Evolutionary conservation across 306 rosid species (phyloP).

Genomic region (Cucumis cinereus): DNA sequence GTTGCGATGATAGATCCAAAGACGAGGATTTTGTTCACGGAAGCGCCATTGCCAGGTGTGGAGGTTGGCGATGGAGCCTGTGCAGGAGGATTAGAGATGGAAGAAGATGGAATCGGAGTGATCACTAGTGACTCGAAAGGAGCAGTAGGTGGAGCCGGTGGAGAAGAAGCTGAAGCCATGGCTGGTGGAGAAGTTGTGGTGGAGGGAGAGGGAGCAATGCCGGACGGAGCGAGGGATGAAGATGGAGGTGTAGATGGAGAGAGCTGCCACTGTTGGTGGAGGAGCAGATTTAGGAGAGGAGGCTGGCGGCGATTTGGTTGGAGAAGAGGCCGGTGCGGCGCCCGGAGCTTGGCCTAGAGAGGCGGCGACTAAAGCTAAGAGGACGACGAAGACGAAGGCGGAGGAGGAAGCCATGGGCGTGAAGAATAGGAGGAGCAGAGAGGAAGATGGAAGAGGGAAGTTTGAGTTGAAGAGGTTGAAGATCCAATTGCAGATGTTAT

Average conservation of each 20-base stretch:
- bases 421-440: neutral
- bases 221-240: slow-evolving; percentile 11
- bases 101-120: slow-evolving; percentile 11
- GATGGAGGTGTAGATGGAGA: slow-evolving; percentile 18
- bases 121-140: slow-evolving; percentile 14
- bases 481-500: no score
- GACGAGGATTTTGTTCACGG: slow-evolving; percentile 13
- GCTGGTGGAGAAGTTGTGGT: slow-evolving; percentile 9
- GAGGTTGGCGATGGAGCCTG: neutral
- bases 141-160: slow-evolving; percentile 14
- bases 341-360: slow-evolving; percentile 25
- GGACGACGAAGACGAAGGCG: slow-evolving; percentile 11
- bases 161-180: slow-evolving; percentile 16
- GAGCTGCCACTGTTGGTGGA: neutral
- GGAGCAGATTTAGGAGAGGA: slow-evolving; percentile 5
- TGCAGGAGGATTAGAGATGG: neutral
- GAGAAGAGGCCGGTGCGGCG: slow-evolving; percentile 24
- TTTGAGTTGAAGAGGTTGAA: neutral
- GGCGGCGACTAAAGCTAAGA: slow-evolving; percentile 24
- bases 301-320: slow-evolving; percentile 16
- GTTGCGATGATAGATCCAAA: slow-evolving; percentile 34
- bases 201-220: slow-evolving; percentile 9
- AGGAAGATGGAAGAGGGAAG: neutral
- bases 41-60: slow-evolving; percentile 10
- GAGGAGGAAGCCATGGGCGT: slow-evolving; percentile 39